phyloP scores from a whole-genome alignment of 2,329 filamentous ascomycete species.

The Trichophyton benhamiae region DNA sequence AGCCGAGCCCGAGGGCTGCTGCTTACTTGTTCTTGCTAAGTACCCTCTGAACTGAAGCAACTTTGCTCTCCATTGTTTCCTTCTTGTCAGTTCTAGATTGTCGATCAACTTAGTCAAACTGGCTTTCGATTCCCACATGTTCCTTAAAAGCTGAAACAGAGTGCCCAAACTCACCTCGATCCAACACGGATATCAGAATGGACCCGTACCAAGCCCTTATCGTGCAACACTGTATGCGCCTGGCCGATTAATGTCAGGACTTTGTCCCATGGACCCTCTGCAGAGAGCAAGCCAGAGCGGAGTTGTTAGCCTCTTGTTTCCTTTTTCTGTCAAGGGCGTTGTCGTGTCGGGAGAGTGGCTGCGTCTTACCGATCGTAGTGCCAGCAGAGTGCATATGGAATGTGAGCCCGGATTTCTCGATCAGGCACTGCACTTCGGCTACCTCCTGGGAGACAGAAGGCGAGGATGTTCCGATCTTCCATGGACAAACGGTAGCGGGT shows the following conservation, averaged over 20 bases:
- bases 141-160: neutral
- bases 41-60: slow-evolving; percentile 47
- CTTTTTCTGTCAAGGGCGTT: neutral
- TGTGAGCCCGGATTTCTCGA: slow-evolving; percentile 66
- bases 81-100: slow-evolving; percentile 63
- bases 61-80: slow-evolving; percentile 71
- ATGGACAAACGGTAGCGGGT: neutral
- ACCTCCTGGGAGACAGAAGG: slow-evolving; percentile 71
- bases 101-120: neutral
- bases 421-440: slow-evolving; percentile 72
- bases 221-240: slow-evolving; percentile 65
- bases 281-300: neutral
- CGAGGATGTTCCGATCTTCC: slow-evolving; percentile 63
- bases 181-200: slow-evolving; percentile 83
- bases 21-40: slow-evolving; percentile 25
- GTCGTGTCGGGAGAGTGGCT: neutral
- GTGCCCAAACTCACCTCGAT: slow-evolving; percentile 45
- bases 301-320: neutral
- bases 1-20: neutral
- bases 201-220: slow-evolving; percentile 64
- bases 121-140: neutral
- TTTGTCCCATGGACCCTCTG: slow-evolving; percentile 87
- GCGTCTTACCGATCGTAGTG: slow-evolving; percentile 70
- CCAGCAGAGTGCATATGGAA: slow-evolving; percentile 90
- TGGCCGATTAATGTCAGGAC: slow-evolving; percentile 80